These are phyloP conservation scores for Rosellinia necatrix DNA, from an alignment of 2,329 filamentous ascomycete species.

Conservation along the genomic window DNA sequence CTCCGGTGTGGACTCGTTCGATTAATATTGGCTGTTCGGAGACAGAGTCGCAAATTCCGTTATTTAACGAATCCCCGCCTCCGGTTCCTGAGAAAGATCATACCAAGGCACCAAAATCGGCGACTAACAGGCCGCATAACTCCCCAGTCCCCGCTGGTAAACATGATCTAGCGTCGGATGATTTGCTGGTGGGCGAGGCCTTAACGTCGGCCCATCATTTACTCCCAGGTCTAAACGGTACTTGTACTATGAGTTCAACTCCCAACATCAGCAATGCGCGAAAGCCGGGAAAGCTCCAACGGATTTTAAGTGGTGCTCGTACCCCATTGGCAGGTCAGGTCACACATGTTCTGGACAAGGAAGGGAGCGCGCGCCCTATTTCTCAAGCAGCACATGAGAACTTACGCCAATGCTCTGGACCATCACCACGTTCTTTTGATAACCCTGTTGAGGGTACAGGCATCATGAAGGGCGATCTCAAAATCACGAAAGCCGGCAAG, in stretches of 20 bases:
- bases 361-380: conserved; percentile 42
- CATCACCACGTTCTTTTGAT: conserved; percentile 44
- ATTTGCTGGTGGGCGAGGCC: conserved; percentile 11
- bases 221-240: conserved; percentile 36
- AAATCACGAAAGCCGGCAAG: conserved; percentile 46
- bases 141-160: neutral
- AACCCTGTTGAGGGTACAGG: conserved; percentile 46
- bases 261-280: conserved; percentile 45
- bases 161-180: neutral
- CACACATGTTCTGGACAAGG: conserved; percentile 40
- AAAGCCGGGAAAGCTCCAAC: conserved; percentile 46
- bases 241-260: conserved; percentile 39
- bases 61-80: conserved; percentile 38
- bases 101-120: neutral
- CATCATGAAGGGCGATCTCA: conserved; percentile 53
- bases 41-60: neutral
- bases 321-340: conserved; percentile 40
- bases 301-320: conserved; percentile 45
- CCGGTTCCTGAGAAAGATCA: conserved; percentile 45
- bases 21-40: neutral
- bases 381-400: conserved; percentile 44
- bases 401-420: conserved; percentile 42
- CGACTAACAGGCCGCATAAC: neutral
- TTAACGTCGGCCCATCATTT: conserved; percentile 31
- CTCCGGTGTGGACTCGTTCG: neutral